A percentile compares a stretch with the other conserved stretches of the same genome.
Conservation (phyloP, 257 asterid genomes). For the Przewalskia tangutica region DNA sequence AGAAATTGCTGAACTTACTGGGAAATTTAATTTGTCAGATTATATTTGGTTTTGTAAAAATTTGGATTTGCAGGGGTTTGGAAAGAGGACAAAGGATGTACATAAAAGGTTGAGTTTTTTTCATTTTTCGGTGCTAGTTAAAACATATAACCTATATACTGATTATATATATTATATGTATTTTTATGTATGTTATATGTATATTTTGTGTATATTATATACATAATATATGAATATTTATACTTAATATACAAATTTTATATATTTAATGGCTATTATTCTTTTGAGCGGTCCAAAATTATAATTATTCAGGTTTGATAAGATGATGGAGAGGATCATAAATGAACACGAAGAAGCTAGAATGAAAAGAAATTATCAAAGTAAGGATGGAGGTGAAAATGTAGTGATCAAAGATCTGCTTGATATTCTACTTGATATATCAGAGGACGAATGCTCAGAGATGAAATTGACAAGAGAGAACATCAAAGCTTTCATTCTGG, state of each 20-base stretch:
- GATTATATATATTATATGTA: no score
- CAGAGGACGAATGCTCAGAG: slow-evolving; percentile 44
- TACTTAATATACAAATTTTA: no score
- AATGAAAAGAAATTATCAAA: slow-evolving; percentile 9
- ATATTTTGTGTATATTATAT: no score
- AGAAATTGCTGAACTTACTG: slow-evolving; percentile 43
- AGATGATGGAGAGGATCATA: slow-evolving; percentile 54
- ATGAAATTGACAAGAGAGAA: slow-evolving; percentile 41
- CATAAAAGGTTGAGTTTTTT: slow-evolving; percentile 11
- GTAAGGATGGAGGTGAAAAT: slow-evolving; percentile 2
- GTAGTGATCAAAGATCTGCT: slow-evolving; percentile 39
- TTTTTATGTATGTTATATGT: no score
- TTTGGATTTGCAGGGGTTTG: slow-evolving; percentile 59
- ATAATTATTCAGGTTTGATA: slow-evolving; percentile 19
- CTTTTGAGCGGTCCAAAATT: no score
- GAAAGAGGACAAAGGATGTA: slow-evolving; percentile 35
- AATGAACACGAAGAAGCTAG: slow-evolving; percentile 38
- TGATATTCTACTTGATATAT: slow-evolving; percentile 50
- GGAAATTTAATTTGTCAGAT: slow-evolving; percentile 54
- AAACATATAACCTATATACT: no score
- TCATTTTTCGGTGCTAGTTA: no score
- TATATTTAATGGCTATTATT: no score
- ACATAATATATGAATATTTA: no score
- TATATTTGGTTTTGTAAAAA: slow-evolving; percentile 59
- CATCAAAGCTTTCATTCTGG: slow-evolving; percentile 66